These are phyloP conservation scores for Penicillium sclerotiorum DNA, from an alignment of 2,329 filamentous ascomycete species.

Conservation along the genomic window DNA sequence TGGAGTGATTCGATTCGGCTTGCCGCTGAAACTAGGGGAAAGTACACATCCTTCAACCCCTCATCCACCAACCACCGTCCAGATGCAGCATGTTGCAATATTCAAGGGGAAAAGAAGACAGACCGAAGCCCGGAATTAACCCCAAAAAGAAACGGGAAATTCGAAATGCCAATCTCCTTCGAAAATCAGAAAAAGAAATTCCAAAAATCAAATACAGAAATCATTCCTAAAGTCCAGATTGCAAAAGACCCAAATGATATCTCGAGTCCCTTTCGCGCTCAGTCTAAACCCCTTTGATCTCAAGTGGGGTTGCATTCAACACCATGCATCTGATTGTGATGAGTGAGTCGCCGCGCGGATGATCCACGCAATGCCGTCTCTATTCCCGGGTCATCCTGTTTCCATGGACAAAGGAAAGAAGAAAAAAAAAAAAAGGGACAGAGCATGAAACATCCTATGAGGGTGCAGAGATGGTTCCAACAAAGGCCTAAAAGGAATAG, in stretches of 20 bases:
- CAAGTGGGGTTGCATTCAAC: neutral
- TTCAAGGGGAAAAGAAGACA: no score
- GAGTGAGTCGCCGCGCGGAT: constrained; percentile 3
- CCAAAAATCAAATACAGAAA: neutral
- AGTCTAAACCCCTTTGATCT: neutral
- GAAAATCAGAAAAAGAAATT: no score
- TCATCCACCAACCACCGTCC: no score
- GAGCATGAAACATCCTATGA: neutral
- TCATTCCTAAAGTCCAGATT: neutral
- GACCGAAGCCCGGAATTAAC: no score
- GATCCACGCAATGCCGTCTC: constrained; percentile 3
- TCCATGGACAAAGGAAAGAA: neutral
- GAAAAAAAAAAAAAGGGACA: neutral
- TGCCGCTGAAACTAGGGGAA: neutral
- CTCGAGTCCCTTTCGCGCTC: neutral
- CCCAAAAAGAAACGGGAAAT: no score
- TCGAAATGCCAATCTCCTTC: no score
- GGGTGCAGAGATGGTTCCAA: neutral
- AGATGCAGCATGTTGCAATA: no score
- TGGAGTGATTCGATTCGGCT: neutral
- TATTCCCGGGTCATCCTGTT: neutral
- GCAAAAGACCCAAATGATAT: no score
- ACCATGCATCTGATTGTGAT: neutral
- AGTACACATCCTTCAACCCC: neutral
- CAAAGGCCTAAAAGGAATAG: neutral